Evolutionary conservation across 2,329 filamentous ascomycete species (phyloP).

Genomic region (Fusarium lateritium): DNA sequence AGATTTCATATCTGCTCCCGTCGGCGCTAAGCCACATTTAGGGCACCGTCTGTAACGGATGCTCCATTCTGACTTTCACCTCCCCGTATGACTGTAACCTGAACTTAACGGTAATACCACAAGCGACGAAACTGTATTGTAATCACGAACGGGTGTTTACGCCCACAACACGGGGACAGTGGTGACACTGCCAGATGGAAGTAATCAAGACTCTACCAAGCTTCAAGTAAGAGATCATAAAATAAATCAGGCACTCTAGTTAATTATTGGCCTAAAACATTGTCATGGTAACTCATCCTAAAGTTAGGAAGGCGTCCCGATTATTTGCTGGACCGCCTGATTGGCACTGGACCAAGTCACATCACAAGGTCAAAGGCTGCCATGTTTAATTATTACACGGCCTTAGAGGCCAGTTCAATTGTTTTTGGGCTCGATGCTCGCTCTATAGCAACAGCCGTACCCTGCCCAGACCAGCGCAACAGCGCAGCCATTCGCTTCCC

Average conservation of each 20-base stretch:
- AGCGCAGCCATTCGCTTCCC: constrained; percentile 10
- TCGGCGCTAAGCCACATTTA: constrained; percentile 21
- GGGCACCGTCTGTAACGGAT: constrained; percentile 19
- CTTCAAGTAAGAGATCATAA: too few species aligned
- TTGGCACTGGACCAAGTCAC: too few species aligned
- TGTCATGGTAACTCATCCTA: too few species aligned
- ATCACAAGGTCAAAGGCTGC: background rate
- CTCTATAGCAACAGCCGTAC: constrained; percentile 35
- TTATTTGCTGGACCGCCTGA: too few species aligned
- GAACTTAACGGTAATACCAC: constrained; percentile 1
- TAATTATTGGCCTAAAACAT: too few species aligned
- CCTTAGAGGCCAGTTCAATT: constrained; percentile 38
- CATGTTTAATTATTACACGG: constrained; percentile 11
- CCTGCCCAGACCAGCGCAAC: constrained; percentile 17
- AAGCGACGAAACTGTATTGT: background rate
- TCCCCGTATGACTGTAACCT: background rate
- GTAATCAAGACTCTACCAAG: too few species aligned
- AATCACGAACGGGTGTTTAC: background rate
- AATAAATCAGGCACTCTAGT: too few species aligned
- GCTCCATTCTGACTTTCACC: background rate
- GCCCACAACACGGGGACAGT: background rate
- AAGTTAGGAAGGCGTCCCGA: background rate
- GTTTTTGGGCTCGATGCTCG: constrained; percentile 39
- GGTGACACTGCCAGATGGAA: background rate
- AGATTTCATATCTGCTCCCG: constrained; percentile 35